A percentile compares a stretch with the other conserved stretches of the same genome.
phyloP scores from a whole-genome alignment of 208 protist genomes.

The Leishmania tarentolae region DNA sequence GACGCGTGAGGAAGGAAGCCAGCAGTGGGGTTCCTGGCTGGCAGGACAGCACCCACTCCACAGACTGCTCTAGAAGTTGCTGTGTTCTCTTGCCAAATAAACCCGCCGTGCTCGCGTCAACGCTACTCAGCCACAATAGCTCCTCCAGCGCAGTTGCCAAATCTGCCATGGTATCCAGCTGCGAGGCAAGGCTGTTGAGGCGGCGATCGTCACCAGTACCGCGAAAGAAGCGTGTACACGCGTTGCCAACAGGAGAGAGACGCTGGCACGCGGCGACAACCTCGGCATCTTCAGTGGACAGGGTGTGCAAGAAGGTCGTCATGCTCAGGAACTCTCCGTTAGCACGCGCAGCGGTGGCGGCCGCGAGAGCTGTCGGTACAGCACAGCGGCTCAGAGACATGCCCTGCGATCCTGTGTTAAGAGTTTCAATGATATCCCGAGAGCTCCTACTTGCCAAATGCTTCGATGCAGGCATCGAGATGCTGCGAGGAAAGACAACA shows the following conservation, averaged over 20 bases:
- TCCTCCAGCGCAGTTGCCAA: conserved; percentile 49
- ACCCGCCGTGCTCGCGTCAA: conserved; percentile 34
- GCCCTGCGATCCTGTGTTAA: background rate
- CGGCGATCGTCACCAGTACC: conserved; percentile 35
- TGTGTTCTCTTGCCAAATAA: conserved; percentile 37
- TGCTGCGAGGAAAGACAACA: conserved; percentile 17
- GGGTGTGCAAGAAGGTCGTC: background rate
- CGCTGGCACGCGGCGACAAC: conserved; percentile 19
- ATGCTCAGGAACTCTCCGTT: background rate
- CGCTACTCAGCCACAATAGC: conserved; percentile 49
- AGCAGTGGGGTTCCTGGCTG: conserved; percentile 32
- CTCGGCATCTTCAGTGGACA: conserved; percentile 1
- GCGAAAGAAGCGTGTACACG: conserved; percentile 51
- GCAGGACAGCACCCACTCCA: conserved; percentile 29
- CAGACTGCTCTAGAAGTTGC: conserved; percentile 34
- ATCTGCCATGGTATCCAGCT: conserved; percentile 47
- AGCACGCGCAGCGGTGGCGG: background rate
- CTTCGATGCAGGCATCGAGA: background rate
- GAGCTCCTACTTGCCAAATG: background rate
- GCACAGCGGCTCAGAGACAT: background rate
- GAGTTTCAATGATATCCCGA: background rate
- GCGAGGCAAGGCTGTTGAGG: conserved; percentile 56
- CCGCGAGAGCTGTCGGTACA: conserved; percentile 6
- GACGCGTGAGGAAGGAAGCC: conserved; percentile 28
- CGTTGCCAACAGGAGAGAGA: conserved; percentile 43